Evolutionary conservation across 208 protist genomes (phyloP).

Genomic region (Leishmania amazonensis): DNA sequence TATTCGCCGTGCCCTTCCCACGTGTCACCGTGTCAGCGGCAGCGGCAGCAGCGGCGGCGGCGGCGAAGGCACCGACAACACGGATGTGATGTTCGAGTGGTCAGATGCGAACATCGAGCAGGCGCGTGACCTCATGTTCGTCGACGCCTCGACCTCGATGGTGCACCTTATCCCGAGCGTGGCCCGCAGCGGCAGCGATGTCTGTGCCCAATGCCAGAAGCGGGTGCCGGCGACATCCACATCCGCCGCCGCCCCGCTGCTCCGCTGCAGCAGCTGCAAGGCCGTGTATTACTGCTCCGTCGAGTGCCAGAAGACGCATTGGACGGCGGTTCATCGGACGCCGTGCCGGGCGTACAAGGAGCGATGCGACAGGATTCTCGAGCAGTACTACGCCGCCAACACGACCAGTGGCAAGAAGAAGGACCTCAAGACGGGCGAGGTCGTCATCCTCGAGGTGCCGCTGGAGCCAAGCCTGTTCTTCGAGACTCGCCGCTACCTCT

Average conservation of each 20-base stretch:
- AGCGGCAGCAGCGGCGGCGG: not conserved
- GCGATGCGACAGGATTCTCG: constrained; percentile 35
- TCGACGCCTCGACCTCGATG: constrained; percentile 78
- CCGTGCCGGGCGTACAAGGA: constrained; percentile 70
- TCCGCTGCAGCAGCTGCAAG: constrained; percentile 83
- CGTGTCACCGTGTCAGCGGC: not conserved
- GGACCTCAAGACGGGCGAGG: constrained; percentile 31
- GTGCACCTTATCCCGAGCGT: constrained; percentile 73
- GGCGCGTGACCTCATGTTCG: constrained; percentile 80
- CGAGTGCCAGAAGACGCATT: constrained; percentile 73
- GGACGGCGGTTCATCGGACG: constrained; percentile 52
- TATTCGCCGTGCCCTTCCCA: constrained; percentile 67
- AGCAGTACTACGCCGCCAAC: constrained; percentile 60
- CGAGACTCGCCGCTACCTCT: constrained; percentile 74
- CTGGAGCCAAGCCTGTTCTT: constrained; percentile 75
- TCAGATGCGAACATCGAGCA: constrained; percentile 46
- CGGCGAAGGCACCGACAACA: not conserved
- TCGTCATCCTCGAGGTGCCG: constrained; percentile 67
- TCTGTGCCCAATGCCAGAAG: constrained; percentile 63
- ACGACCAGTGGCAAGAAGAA: constrained; percentile 20
- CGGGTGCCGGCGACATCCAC: not conserved
- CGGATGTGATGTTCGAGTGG: constrained; percentile 38
- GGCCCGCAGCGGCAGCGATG: constrained; percentile 45
- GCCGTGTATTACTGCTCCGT: constrained; percentile 80
- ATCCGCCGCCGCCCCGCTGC: constrained; percentile 24